These are phyloP conservation scores for Rosa persica DNA, from an alignment of 306 rosid species.

Conservation along the genomic window DNA sequence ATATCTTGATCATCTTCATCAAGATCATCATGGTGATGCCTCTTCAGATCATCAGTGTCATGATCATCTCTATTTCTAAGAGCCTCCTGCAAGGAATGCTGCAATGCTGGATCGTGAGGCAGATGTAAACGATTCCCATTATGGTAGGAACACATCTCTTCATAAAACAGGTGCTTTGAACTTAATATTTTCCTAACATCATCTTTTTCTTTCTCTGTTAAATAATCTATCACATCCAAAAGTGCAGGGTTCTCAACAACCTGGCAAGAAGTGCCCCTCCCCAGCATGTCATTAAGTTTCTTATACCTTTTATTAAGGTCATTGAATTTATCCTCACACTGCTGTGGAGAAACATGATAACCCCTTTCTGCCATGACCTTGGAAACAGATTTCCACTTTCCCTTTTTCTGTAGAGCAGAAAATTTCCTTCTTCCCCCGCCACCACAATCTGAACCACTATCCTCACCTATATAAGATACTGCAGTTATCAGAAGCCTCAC, in stretches of 20 bases:
- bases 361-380: conserved; percentile 94
- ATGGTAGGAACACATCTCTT: conserved; percentile 96
- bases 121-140: conserved; percentile 81
- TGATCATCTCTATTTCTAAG: conserved; percentile 67
- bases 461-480: conserved; percentile 80
- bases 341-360: conserved; percentile 86
- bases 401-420: conserved; percentile 71
- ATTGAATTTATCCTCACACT: conserved; percentile 94
- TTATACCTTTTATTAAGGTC: conserved; percentile 92
- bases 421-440: conserved; percentile 65
- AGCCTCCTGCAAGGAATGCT: conserved; percentile 74
- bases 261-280: conserved; percentile 87
- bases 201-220: conserved; percentile 79
- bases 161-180: conserved; percentile 87
- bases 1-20: conserved; percentile 69
- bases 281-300: conserved; percentile 83
- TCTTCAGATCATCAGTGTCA: conserved; percentile 60
- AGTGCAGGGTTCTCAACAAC: conserved; percentile 85
- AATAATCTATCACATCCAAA: conserved; percentile 65
- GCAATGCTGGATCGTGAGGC: conserved; percentile 86
- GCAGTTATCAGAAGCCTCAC: conserved; percentile 88
- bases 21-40: conserved; percentile 61
- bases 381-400: conserved; percentile 90
- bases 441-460: conserved; percentile 46
- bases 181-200: conserved; percentile 74